phyloP scores from a whole-genome alignment of 176 grass and related monocot genomes.

The Raddia distichophylla region DNA sequence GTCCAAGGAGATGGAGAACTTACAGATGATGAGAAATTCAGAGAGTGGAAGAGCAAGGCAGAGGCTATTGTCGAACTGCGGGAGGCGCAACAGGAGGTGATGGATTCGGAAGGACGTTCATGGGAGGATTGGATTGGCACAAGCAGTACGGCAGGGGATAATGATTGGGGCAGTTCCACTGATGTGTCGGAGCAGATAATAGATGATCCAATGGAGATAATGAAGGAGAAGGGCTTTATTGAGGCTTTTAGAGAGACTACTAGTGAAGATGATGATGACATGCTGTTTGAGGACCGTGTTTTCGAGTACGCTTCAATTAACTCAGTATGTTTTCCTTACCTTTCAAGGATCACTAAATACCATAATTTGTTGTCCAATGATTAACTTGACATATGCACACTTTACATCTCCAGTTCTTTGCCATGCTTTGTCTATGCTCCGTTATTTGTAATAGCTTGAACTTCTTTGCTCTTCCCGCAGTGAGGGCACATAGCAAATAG shows the following conservation, averaged over 20 bases:
- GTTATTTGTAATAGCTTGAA: not conserved
- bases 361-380: not conserved
- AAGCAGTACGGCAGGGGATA: conserved; percentile 21
- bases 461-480: not conserved
- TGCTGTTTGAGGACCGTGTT: conserved; percentile 65
- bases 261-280: conserved; percentile 49
- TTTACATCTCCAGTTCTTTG: not conserved
- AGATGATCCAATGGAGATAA: conserved; percentile 52
- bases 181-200: conserved; percentile 1
- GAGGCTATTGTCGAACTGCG: conserved; percentile 63
- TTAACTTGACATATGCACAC: not conserved
- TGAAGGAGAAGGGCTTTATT: conserved; percentile 57
- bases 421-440: not conserved
- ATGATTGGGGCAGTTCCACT: conserved; percentile 10
- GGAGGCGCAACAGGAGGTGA: conserved; percentile 51
- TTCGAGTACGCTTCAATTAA: conserved; percentile 56
- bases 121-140: conserved; percentile 63
- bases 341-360: not conserved
- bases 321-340: conserved; percentile 35
- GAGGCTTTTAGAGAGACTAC: conserved; percentile 42
- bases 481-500: not conserved
- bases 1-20: conserved; percentile 30
- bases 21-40: conserved; percentile 55
- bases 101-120: conserved; percentile 42
- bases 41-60: conserved; percentile 60